These are phyloP conservation scores for Sphaerulina populicola DNA, from an alignment of 2,329 filamentous ascomycete species.

Conservation along the genomic window DNA sequence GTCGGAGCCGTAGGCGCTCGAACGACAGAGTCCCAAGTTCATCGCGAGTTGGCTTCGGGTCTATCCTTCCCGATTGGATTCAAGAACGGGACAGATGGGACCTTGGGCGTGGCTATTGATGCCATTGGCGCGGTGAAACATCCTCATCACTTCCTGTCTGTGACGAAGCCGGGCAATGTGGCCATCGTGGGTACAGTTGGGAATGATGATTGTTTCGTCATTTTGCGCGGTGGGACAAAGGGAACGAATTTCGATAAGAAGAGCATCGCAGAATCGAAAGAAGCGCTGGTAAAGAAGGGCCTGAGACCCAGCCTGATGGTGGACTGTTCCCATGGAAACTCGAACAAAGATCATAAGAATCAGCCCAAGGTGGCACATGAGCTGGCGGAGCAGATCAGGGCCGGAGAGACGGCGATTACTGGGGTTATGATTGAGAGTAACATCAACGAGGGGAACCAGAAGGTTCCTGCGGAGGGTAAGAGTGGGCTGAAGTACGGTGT, in stretches of 20 bases:
- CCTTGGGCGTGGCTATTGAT: conserved; percentile 81
- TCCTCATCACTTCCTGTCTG: conserved; percentile 92
- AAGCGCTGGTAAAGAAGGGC: conserved; percentile 64
- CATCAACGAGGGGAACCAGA: conserved; percentile 88
- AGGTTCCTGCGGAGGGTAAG: conserved; percentile 80
- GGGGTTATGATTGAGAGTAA: conserved; percentile 99
- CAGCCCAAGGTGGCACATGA: conserved; percentile 84
- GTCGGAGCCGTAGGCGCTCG: conserved; percentile 91
- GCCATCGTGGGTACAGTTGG: conserved; percentile 90
- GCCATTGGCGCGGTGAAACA: conserved; percentile 88
- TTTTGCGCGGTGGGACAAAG: conserved; percentile 82
- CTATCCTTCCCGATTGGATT: conserved; percentile 96
- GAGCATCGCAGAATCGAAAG: conserved; percentile 77
- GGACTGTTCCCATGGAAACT: conserved; percentile 93
- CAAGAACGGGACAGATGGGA: conserved; percentile 98
- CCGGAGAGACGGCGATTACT: conserved; percentile 80
- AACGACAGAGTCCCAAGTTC: conserved; percentile 91
- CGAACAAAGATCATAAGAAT: conserved; percentile 82
- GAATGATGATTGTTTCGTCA: conserved; percentile 96
- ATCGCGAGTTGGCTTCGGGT: conserved; percentile 87
- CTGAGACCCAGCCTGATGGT: conserved; percentile 76
- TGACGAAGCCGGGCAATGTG: conserved; percentile 91
- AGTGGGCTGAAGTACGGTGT: conserved; percentile 82
- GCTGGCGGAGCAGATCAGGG: conserved; percentile 74
- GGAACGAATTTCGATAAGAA: conserved; percentile 88